Base-by-base conservation (phyloP, 176 grass and related monocot genomes). In the Eremochloa ophiuroides region DNA sequence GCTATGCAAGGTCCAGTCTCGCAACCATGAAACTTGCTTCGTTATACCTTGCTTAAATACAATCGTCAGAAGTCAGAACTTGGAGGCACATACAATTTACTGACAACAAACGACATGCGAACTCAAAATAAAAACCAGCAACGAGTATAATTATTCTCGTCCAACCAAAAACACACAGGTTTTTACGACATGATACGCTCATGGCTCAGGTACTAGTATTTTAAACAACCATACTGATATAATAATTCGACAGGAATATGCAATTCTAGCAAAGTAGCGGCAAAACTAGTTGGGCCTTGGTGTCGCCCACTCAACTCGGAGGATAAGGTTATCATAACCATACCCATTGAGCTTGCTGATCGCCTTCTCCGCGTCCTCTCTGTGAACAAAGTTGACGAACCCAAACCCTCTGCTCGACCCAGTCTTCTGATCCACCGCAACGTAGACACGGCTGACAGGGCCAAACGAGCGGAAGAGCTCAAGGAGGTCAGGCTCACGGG, bases 291-390 rank as follows among this genome's bases (percentile, higher is more conserved):
- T 97, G 20, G 93, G 93, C 80, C 90, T 86, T 6, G 93, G 93
- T 17, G 93, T 85, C n/a, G 93, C 93, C 93, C 86, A 91, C 76
- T 97, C 93, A 5, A 97, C 93, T 27, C 91, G 75, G 4, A 97
- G 85, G 85, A 97, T 97, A 59, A 97, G 88, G 77, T 97, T 97
- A 75, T 97, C 93, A 60, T 97, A 97, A 58, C 93, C 93, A 76
- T 97, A 97, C 3, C 93, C 93, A 74, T 97, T 97, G 56, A 97
- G 90, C 83, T 97, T 97, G 83, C 89, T 93, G 56, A 93, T 97
- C 23, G 93, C 90, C 85, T 87, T 92, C 66, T 93, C 93, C 0
- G 93, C 93, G 1, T 97, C 90, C 73, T 97, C 93, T 28, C 87
- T 86, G 83, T 97, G 88, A 8, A 97, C 85, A 13, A 97, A 93